Base-by-base conservation (phyloP, 2,329 filamentous ascomycete species). In the Sporothrix schenckii region DNA sequence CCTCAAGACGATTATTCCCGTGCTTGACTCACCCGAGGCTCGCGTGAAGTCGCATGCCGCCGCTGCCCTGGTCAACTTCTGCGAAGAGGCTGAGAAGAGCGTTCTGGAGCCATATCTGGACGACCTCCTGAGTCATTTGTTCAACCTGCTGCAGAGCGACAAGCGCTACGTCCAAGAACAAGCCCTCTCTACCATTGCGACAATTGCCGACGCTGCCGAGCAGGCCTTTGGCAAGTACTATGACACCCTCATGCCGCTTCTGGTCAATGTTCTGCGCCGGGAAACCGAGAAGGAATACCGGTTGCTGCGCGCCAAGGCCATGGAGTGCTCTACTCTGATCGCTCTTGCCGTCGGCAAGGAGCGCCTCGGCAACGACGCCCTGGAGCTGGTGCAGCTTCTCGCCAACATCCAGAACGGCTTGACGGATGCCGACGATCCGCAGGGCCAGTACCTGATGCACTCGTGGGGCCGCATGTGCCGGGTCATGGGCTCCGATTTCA, bases 391-490 rank as follows among this genome's bases (percentile, higher is more conserved):
- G 24, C 90, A 97, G 76, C 86, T 97, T 27, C 86, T 99, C 68
- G 94, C 92, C 68, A 89, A 88, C 73, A 97, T 98, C 70, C 95
- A 99, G 80, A 86, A 89, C 75, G 91, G 87, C 77, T 95, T 98
- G 73, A 91, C 89, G 4, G 95, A 99, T 76, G 83, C 93, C 1
- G 95, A 99, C 76, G 95, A 99, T 78, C 95, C 95, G 52, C 95
- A 99, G 80, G 92, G 93, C 19, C 94, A 97, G 77, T 99, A 99
- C 79, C 86, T 99, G 49, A 92, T 99, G 81, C 95, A 99, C 84
- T 99, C 95, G 83, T 99, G 95, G 95, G 95, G 95, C 68, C 90
- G 95, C 65, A 99, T 99, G 95, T 98, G 94, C 81, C 91, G 95
- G 74, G 94, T 99, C 41, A 87, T 99, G 73, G 93, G 92, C 24